Evolutionary conservation across 129 eudicot species (phyloP).

Genomic region (Gnaphalium uliginosum): DNA sequence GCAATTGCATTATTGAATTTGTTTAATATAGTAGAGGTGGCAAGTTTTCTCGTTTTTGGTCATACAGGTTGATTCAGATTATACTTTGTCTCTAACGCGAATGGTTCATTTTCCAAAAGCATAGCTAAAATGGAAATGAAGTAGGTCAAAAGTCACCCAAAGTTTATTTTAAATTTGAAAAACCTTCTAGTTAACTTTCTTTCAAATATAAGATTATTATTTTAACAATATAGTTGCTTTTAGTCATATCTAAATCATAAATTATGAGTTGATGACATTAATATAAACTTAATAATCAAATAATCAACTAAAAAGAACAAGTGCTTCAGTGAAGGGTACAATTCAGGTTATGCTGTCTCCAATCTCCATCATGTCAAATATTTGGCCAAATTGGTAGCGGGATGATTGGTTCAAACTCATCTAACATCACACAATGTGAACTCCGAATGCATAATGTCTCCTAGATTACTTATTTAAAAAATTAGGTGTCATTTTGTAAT

Average conservation of each 20-base stretch:
- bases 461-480: neutral
- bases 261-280: neutral
- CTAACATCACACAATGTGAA: neutral
- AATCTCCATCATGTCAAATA: neutral
- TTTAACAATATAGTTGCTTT: neutral
- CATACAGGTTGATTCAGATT: neutral
- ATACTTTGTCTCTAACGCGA: neutral
- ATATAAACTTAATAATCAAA: too few relatives aligned
- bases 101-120: neutral
- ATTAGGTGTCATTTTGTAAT: neutral
- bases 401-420: neutral
- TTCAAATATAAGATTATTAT: neutral
- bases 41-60: neutral
- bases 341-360: neutral
- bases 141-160: neutral
- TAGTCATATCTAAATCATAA: neutral
- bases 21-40: neutral
- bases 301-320: neutral
- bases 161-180: neutral
- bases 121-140: neutral
- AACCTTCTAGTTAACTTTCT: neutral
- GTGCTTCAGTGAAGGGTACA: neutral
- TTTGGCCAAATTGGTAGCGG: neutral
- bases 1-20: neutral
- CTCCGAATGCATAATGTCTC: neutral